phyloP scores from a whole-genome alignment of 208 protist species.

The Trypanosoma brucei region DNA sequence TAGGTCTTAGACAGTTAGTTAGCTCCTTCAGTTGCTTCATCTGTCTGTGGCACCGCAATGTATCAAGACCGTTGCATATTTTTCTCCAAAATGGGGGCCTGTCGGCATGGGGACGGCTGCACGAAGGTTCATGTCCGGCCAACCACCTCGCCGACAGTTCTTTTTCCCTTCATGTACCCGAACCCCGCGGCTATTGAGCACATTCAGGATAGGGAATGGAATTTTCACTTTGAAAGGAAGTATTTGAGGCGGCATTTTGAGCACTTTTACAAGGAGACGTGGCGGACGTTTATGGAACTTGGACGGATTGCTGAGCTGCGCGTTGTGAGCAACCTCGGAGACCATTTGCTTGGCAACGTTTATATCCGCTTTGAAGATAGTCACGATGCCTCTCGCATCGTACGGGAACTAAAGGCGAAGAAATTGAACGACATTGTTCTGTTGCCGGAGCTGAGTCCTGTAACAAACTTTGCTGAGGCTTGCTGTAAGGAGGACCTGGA shows the following conservation, averaged over 20 bases:
- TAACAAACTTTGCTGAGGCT: constrained; percentile 97
- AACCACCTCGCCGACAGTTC: constrained; percentile 90
- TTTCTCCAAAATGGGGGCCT: constrained; percentile 98
- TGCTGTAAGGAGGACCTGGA: constrained; percentile 96
- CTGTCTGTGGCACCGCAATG: constrained; percentile 5
- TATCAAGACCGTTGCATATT: constrained; percentile 86
- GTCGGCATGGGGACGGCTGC: constrained; percentile 96
- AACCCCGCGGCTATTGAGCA: constrained; percentile 74
- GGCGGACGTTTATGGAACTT: constrained; percentile 89
- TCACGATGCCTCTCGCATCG: constrained; percentile 78
- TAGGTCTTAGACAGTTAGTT: not conserved
- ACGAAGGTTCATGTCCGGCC: constrained; percentile 93
- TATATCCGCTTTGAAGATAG: constrained; percentile 95
- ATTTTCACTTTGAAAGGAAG: constrained; percentile 69
- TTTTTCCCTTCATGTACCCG: constrained; percentile 96
- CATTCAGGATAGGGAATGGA: constrained; percentile 59
- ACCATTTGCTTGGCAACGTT: constrained; percentile 97
- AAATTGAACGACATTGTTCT: constrained; percentile 87
- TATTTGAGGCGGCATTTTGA: constrained; percentile 94
- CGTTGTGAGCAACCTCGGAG: constrained; percentile 95
- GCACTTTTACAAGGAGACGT: constrained; percentile 97
- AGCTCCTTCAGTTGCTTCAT: not conserved
- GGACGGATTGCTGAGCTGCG: constrained; percentile 94
- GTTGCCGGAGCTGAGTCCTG: constrained; percentile 94
- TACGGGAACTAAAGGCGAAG: constrained; percentile 79